phyloP scores from a whole-genome alignment of 2,329 filamentous ascomycete species.

The Triangularia verruculosa region DNA sequence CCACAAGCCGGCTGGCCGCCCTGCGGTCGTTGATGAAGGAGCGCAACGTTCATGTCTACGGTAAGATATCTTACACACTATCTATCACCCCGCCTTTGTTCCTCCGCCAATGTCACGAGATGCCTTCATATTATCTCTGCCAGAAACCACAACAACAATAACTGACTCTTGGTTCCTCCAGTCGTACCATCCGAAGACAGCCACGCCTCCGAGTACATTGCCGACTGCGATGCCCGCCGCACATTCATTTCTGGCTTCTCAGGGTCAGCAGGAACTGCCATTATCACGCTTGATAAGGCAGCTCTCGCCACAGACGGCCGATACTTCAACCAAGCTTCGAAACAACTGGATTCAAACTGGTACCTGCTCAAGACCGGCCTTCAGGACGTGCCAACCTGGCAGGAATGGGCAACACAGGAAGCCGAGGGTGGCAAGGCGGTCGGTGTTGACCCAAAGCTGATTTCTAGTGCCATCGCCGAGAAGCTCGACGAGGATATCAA shows the following conservation, averaged over 20 bases:
- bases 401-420: conserved; percentile 90
- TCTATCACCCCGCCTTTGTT: conserved; percentile 20
- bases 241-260: conserved; percentile 92
- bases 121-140: background rate
- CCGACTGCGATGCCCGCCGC: conserved; percentile 87
- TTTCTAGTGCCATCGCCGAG: conserved; percentile 61
- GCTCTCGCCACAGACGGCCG: conserved; percentile 91
- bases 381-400: conserved; percentile 93
- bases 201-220: conserved; percentile 97
- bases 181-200: conserved; percentile 96
- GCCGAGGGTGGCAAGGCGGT: conserved; percentile 83
- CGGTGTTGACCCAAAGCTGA: conserved; percentile 83
- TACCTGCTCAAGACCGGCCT: conserved; percentile 85
- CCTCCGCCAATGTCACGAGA: conserved; percentile 1
- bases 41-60: conserved; percentile 85
- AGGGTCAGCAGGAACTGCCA: conserved; percentile 89
- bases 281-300: conserved; percentile 82
- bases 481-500: conserved; percentile 84
- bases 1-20: conserved; percentile 68
- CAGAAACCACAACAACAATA: background rate
- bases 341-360: conserved; percentile 92
- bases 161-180: conserved; percentile 44
- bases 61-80: conserved; percentile 48
- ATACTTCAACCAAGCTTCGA: conserved; percentile 94
- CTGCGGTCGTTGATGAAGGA: conserved; percentile 85